Evolutionary conservation across 2,329 filamentous ascomycete genomes (phyloP), one percentile per base, ranked within the genome.

Genomic region (Penicillium thymicola): DNA sequence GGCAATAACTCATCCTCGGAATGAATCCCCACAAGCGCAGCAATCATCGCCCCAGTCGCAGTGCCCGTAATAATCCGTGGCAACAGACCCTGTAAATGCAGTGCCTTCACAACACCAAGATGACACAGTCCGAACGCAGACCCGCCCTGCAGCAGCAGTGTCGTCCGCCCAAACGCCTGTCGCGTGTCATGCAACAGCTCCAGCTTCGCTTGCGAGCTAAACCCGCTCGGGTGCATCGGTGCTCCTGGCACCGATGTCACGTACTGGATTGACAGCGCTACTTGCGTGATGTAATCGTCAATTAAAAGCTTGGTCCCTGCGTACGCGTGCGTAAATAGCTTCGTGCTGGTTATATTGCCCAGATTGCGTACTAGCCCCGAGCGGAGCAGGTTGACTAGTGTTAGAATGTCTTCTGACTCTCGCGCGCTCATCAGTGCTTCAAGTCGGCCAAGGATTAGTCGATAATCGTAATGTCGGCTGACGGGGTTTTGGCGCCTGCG

Each of bases 71-170:
- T 92, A 65, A 97, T 96, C 42, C 91, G 85, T 4, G 94, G 93
- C 44, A 97, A 79, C 16, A 97, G 76, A 0, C 90, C 90, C 28
- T 89, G 84, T 36, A 92, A 76, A 73, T 92, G 90, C 40, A 97
- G 78, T 2, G 92, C 92, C 70, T 93, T 96, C 38, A 96, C 89
- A 6, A 97, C 91, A 7, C 92, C 92, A 5, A 97, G 74, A 73
- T 97, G 93, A 66, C 90, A 96, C 10, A 96, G 77, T 2, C 92
- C 92, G 67, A 97, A 96, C 56, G 96, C 93, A 41, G 91, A 89
- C 14, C 93, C 92, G 46, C 92, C 92, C 71, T 97, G 92, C 1
- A 97, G 76, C 5, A 97, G 88, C 25, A 97, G 80, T 0, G 89
- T 92, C 54, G 88, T 94, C 62, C 92, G 82, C 10, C 92, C 93